Evolutionary conservation across 1,284 basidiomycete species (phyloP).

Genomic region (Ustilago curta): DNA sequence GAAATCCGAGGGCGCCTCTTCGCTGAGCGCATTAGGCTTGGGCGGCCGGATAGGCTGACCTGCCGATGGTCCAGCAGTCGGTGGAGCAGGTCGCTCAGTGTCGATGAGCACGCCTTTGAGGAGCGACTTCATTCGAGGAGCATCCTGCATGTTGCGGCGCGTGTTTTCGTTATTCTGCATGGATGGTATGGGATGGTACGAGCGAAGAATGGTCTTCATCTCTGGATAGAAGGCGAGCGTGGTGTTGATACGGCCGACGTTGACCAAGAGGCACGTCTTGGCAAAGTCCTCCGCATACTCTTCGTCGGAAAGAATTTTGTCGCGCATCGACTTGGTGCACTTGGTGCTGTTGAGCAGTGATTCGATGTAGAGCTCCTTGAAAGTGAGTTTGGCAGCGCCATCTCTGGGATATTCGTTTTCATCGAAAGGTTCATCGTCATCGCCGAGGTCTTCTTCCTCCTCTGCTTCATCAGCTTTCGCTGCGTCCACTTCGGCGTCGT

Average conservation of each 20-base stretch:
- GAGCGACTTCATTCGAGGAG: conserved; percentile 81
- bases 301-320: conserved; percentile 83
- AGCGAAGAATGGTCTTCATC: conserved; percentile 83
- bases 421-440: conserved; percentile 37
- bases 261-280: conserved; percentile 83
- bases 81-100: conserved; percentile 73
- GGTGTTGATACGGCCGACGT: conserved; percentile 92
- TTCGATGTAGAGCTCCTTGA: conserved; percentile 85
- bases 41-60: conserved; percentile 41
- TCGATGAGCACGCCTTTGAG: conserved; percentile 81
- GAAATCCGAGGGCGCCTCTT: conserved; percentile 61
- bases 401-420: conserved; percentile 54
- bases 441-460: conserved; percentile 37
- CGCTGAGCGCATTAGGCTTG: conserved; percentile 51
- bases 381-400: conserved; percentile 72
- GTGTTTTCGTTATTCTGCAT: conserved; percentile 77
- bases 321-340: conserved; percentile 86
- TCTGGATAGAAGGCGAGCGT: conserved; percentile 83
- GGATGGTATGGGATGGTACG: conserved; percentile 83
- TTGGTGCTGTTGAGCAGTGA: conserved; percentile 81
- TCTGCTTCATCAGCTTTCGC: conserved; percentile 18
- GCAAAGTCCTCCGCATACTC: conserved; percentile 84
- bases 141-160: conserved; percentile 81
- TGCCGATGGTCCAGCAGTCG: conserved; percentile 55
- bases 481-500: conserved; percentile 16